Evolutionary conservation across 2,329 filamentous ascomycete genomes (phyloP), one percentile per base, ranked within the genome.

Genomic region (Cryphonectria parasitica): DNA sequence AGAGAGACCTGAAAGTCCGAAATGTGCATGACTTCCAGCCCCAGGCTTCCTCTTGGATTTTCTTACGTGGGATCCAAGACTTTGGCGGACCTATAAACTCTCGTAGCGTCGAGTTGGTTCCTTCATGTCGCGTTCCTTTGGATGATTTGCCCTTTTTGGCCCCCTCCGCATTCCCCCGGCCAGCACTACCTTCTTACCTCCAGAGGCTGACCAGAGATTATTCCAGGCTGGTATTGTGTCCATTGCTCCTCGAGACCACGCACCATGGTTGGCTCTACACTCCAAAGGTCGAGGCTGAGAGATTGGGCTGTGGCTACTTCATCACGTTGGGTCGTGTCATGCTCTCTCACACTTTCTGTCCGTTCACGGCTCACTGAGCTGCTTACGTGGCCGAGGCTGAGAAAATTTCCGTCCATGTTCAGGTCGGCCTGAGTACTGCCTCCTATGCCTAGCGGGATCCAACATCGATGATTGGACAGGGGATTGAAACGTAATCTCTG

Each of bases 301-400:
- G 54, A 58, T 2, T 7, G 28, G 15, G 28, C 28, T 31, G 2
- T 31, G 54, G 3, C 17, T 17, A 3, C 28, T 15, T 58, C 13
- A 58, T 28, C 25, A 31, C 13, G 19, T 34, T 31, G 15, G 25
- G 31, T 34, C 25, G 10, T 34, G 28, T 2, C 8, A 58, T 31
- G 15, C 19, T 28, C 17, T 15, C 54, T 19, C 28, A 19, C 25
- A 19, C 28, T 17, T 31, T 58, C 54, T 15, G 17, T 13, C 54
- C 13, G 28, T 7, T 7, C 28, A 56, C 11, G 15, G 2, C 54
- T 7, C 2, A 58, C 15, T 19, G 28, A 19, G 31, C 7, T 31
- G 54, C 54, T 58, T 58, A 58, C 54, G 54, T 58, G 15, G 28
- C 13, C 54, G 25, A 58, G 25, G 54, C 54, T 58, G 54, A 31